Evolutionary conservation across 495 filamentous ascomycete species (phyloP).

Genomic region (Apodospora peruviana): DNA sequence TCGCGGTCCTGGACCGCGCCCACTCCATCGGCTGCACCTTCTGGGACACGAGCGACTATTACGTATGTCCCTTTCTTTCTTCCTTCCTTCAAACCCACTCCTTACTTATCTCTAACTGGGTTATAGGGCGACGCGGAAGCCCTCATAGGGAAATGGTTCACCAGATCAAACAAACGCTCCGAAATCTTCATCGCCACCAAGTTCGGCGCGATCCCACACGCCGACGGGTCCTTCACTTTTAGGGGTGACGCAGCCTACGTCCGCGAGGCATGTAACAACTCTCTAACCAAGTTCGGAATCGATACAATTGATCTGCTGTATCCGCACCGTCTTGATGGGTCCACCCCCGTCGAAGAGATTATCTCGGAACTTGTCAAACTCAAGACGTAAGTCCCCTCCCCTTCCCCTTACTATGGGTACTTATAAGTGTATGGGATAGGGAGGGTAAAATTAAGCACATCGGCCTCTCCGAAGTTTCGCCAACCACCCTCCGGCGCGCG

Average conservation of each 20-base stretch:
- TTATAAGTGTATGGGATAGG: conserved; percentile 10
- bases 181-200: conserved; percentile 50
- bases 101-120: background rate
- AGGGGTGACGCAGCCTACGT: conserved; percentile 45
- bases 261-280: conserved; percentile 43
- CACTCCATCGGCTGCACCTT: conserved; percentile 30
- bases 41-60: conserved; percentile 38
- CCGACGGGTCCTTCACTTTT: conserved; percentile 13
- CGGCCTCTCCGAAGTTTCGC: conserved; percentile 29
- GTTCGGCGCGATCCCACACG: conserved; percentile 28
- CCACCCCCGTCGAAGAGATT: conserved; percentile 15
- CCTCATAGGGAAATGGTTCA: conserved; percentile 23
- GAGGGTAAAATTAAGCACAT: conserved; percentile 41
- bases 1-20: conserved; percentile 32
- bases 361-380: conserved; percentile 13
- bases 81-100: background rate
- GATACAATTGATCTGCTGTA: conserved; percentile 43
- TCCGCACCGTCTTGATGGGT: conserved; percentile 15
- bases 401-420: background rate
- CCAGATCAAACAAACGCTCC: conserved; percentile 1
- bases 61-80: conserved; percentile 8
- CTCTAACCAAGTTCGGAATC: conserved; percentile 45
- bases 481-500: conserved; percentile 24
- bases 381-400: background rate
- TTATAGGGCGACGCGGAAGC: conserved; percentile 31